phyloP scores from a whole-genome alignment of 352 stramenopile genomes.

The Pythium periplocum region DNA sequence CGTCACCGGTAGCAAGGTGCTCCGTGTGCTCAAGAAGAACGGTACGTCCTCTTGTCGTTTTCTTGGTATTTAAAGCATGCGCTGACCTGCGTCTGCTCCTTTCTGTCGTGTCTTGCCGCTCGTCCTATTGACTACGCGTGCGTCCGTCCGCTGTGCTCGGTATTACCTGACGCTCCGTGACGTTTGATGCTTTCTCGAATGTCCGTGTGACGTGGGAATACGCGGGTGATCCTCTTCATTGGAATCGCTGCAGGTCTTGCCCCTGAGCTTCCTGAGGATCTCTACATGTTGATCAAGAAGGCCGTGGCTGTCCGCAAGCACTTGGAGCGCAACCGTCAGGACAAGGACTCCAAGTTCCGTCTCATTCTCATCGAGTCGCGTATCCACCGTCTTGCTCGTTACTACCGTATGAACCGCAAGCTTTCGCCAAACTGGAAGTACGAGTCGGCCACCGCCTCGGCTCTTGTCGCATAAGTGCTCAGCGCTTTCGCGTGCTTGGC shows the following conservation, averaged over 20 bases:
- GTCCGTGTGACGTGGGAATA: constrained; percentile 84
- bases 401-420: constrained; percentile 99
- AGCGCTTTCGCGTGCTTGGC: background rate
- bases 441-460: constrained; percentile 97
- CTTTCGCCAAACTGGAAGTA: constrained; percentile 99
- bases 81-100: constrained; percentile 21
- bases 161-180: constrained; percentile 74
- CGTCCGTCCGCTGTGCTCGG: constrained; percentile 28
- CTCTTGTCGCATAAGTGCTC: constrained; percentile 96
- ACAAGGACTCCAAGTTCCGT: constrained; percentile 99
- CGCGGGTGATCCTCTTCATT: constrained; percentile 38
- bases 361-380: constrained; percentile 99
- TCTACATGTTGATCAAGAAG: constrained; percentile 99
- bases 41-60: constrained; percentile 44
- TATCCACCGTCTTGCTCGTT: constrained; percentile 98
- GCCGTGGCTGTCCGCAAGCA: constrained; percentile 99
- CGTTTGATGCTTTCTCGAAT: constrained; percentile 9
- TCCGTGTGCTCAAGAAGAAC: constrained; percentile 99
- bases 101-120: constrained; percentile 14
- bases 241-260: constrained; percentile 80
- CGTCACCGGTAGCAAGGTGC: constrained; percentile 99
- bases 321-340: constrained; percentile 98
- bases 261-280: constrained; percentile 98
- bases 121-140: constrained; percentile 1
- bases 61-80: background rate